A percentile compares a stretch with the other conserved stretches of the same genome.
Conservation (phyloP, 805 yeast species). For the Wickerhamiella australiensis region DNA sequence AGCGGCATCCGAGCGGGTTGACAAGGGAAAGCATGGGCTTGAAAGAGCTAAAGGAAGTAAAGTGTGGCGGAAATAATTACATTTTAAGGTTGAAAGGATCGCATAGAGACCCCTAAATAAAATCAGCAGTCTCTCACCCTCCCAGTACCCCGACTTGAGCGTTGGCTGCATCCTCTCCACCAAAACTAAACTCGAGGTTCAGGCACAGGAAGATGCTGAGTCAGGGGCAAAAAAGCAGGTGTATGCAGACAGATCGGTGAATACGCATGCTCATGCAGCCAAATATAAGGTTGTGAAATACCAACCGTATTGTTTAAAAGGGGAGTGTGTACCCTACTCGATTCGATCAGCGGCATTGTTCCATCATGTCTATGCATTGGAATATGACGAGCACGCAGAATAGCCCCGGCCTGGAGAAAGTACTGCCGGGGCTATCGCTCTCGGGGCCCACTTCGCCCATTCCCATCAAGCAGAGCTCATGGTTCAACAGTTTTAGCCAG, state of each 20-base stretch:
- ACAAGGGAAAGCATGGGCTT: not conserved
- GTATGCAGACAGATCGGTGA: slow-evolving; percentile 9
- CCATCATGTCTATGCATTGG: slow-evolving; percentile 9
- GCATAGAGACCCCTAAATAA: too few species aligned
- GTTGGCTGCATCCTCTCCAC: not conserved
- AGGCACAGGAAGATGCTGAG: slow-evolving; percentile 1
- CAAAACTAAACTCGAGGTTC: not conserved
- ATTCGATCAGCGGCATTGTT: not conserved
- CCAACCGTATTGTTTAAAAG: not conserved
- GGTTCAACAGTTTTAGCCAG: not conserved
- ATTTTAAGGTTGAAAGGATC: too few species aligned
- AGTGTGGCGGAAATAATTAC: not conserved
- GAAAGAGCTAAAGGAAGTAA: not conserved
- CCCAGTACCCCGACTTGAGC: not conserved
- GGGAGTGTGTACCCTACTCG: not conserved
- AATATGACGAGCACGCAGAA: not conserved
- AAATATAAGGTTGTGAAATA: slow-evolving; percentile 8
- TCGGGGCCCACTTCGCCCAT: slow-evolving; percentile 2
- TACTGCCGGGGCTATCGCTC: slow-evolving; percentile 7
- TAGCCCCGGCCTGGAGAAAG: slow-evolving; percentile 6
- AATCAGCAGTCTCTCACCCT: not conserved
- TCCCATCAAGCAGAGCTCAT: not conserved
- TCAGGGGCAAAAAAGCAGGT: not conserved
- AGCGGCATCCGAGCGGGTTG: not conserved
- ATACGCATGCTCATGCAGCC: slow-evolving; percentile 9